Evolutionary conservation across 1,284 basidiomycete genomes (phyloP).

Genomic region (Volvariella surrecta): DNA sequence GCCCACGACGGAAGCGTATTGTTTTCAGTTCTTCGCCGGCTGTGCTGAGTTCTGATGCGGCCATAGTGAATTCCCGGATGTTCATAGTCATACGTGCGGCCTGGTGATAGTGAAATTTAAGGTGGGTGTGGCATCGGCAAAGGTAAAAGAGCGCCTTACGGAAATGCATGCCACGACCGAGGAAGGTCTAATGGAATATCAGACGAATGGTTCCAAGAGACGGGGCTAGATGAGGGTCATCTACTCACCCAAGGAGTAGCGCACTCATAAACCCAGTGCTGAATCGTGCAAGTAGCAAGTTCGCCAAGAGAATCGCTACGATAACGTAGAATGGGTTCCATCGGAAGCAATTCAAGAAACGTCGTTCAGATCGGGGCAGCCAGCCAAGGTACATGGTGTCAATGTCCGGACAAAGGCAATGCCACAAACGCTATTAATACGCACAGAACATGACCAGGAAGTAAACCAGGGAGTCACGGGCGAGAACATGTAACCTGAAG

Average conservation of each 20-base stretch:
- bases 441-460: slow-evolving; percentile 15
- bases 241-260: slow-evolving; percentile 13
- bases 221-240: background rate
- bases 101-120: background rate
- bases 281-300: slow-evolving; percentile 14
- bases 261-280: slow-evolving; percentile 14
- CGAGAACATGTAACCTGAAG: slow-evolving; percentile 14
- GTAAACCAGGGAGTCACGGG: slow-evolving; percentile 16
- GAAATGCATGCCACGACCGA: slow-evolving; percentile 14
- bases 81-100: slow-evolving; percentile 14
- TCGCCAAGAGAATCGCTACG: slow-evolving; percentile 13
- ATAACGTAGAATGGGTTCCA: background rate
- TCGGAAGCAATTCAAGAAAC: background rate
- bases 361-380: background rate
- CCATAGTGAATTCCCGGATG: slow-evolving; percentile 7
- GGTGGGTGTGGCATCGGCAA: background rate
- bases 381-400: background rate
- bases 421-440: too few relatives aligned
- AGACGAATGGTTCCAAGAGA: background rate
- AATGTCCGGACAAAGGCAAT: too few relatives aligned
- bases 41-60: background rate
- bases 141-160: slow-evolving; percentile 8
- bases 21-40: background rate
- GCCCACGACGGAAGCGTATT: background rate
- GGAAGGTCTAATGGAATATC: slow-evolving; percentile 10